These are phyloP conservation scores for Phytophthora citricola DNA, from an alignment of 352 stramenopile species.

Conservation along the genomic window DNA sequence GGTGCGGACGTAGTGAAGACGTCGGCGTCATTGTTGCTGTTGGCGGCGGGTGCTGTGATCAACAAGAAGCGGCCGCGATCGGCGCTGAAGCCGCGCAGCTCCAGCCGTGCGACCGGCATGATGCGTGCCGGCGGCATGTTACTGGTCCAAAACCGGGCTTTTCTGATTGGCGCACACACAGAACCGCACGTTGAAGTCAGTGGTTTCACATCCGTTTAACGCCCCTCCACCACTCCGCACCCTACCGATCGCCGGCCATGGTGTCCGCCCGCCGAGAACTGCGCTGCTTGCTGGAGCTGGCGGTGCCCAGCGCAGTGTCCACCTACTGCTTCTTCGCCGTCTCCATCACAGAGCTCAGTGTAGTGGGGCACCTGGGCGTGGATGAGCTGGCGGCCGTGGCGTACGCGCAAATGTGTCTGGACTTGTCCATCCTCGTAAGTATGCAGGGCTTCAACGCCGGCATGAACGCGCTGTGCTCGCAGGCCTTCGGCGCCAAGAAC, in stretches of 20 bases:
- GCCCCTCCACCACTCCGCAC: constrained; percentile 6
- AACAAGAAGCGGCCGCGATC: constrained; percentile 45
- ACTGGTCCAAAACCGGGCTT: too few relatives aligned
- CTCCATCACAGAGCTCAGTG: constrained; percentile 81
- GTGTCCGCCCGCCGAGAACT: constrained; percentile 44
- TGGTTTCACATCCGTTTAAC: constrained; percentile 18
- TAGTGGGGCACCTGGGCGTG: constrained; percentile 83
- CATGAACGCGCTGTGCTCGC: constrained; percentile 83
- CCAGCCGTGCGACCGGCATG: constrained; percentile 19
- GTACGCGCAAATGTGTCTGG: constrained; percentile 81
- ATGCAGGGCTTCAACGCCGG: constrained; percentile 85
- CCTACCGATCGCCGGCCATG: constrained; percentile 21
- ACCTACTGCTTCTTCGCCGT: constrained; percentile 86
- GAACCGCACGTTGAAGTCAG: neutral
- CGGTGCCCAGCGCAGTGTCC: constrained; percentile 60
- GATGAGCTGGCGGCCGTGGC: constrained; percentile 79
- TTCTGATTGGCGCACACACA: too few relatives aligned
- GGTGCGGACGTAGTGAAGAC: neutral
- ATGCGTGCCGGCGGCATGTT: too few relatives aligned
- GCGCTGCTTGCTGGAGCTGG: constrained; percentile 58
- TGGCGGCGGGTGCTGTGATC: neutral
- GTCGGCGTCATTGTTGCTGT: constrained; percentile 8
- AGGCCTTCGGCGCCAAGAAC: constrained; percentile 88
- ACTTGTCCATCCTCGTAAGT: constrained; percentile 79
- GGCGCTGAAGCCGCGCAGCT: constrained; percentile 46